Evolutionary conservation across 768 basidiomycete genomes (phyloP).

Genomic region (Daedaleopsis sinensis): DNA sequence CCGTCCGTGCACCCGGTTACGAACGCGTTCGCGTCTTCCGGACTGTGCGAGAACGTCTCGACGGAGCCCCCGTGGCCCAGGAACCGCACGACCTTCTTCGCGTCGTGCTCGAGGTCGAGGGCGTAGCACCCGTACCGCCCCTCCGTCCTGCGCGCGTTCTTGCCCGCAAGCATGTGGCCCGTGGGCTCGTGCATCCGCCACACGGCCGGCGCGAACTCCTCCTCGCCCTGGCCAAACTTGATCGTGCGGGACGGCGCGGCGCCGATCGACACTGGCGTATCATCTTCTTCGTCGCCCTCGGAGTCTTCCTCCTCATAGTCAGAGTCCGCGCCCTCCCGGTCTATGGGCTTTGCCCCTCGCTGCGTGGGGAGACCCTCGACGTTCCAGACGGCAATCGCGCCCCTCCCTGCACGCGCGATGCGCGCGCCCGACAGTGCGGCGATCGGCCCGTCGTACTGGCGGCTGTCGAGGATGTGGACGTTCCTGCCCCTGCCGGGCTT

Average conservation of each 20-base stretch:
- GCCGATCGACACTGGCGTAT: constrained; percentile 26
- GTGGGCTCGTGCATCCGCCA: constrained; percentile 32
- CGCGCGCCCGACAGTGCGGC: constrained; percentile 29
- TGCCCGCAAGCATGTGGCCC: constrained; percentile 27
- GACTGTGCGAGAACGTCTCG: constrained; percentile 36
- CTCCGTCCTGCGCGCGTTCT: constrained; percentile 1
- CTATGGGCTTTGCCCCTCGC: constrained; percentile 21
- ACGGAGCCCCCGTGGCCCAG: constrained; percentile 40
- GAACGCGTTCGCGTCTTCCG: constrained; percentile 37
- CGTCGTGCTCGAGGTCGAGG: constrained; percentile 39
- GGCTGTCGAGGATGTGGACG: constrained; percentile 37
- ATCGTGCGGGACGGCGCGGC: constrained; percentile 7
- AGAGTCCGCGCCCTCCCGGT: constrained; percentile 2
- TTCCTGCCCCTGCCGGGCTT: constrained; percentile 9
- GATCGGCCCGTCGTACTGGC: constrained; percentile 33
- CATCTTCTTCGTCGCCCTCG: constrained; percentile 27
- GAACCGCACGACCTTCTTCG: constrained; percentile 33
- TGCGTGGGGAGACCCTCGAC: constrained; percentile 38
- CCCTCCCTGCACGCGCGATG: constrained; percentile 36
- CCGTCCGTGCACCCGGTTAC: constrained; percentile 40
- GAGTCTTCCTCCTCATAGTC: constrained; percentile 16
- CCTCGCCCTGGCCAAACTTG: constrained; percentile 4
- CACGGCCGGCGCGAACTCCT: neutral
- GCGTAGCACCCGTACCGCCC: constrained; percentile 16
- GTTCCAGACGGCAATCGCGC: constrained; percentile 39